Conservation (phyloP, 306 rosid genomes). For the Quercus wislizeni region DNA sequence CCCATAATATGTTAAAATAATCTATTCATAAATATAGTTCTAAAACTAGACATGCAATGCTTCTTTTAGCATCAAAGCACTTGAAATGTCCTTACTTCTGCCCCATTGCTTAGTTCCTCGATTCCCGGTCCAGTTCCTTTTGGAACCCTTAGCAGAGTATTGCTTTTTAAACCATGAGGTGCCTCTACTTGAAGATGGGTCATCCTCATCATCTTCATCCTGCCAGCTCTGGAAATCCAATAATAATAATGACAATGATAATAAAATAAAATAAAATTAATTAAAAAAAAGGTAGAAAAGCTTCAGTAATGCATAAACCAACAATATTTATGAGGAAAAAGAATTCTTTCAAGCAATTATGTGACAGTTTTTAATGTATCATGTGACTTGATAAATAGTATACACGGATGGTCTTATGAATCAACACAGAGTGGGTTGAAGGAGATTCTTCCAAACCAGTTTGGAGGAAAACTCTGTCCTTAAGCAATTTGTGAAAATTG, state of each 20-base stretch:
- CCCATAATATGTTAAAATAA: not conserved
- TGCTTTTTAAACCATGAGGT: slow-evolving; percentile 51
- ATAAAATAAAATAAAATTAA: not conserved
- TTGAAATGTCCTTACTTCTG: slow-evolving; percentile 40
- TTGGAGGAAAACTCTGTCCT: no score
- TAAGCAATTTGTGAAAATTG: not conserved
- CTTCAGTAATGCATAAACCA: not conserved
- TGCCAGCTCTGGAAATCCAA: slow-evolving; percentile 30
- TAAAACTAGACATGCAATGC: not conserved
- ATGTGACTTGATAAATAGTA: no score
- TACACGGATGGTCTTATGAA: no score
- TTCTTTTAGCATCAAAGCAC: slow-evolving; percentile 4
- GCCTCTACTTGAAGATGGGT: slow-evolving; percentile 41
- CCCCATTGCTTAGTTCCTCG: slow-evolving; percentile 16
- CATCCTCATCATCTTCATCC: slow-evolving; percentile 33
- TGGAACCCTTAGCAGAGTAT: slow-evolving; percentile 34
- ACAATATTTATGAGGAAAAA: not conserved
- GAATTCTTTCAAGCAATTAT: no score
- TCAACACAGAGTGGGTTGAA: no score
- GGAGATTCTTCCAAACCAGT: no score
- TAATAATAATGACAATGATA: not conserved
- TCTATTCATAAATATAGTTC: not conserved
- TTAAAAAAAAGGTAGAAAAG: not conserved
- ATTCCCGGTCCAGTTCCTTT: slow-evolving; percentile 23
- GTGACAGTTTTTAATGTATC: no score